Conservation (phyloP, 129 eudicot species). For the Sambucus nigra region DNA sequence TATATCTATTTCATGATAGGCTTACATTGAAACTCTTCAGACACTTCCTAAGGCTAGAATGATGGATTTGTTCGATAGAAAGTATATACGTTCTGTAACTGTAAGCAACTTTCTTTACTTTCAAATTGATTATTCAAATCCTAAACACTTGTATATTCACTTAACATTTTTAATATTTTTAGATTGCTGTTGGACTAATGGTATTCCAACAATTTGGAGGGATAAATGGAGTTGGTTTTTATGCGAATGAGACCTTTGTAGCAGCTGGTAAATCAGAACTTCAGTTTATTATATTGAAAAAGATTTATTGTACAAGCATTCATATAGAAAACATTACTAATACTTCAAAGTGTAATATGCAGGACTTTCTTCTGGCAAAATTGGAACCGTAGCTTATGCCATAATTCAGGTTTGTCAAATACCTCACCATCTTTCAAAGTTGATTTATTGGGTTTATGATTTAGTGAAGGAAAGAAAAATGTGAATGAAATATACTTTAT, state of each 20-base stretch:
- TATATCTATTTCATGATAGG: conserved; percentile 26
- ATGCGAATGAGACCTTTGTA: conserved; percentile 61
- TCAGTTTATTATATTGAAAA: neutral
- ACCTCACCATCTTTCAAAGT: neutral
- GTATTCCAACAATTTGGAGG: conserved; percentile 83
- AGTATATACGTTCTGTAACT: conserved; percentile 55
- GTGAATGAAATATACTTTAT: too few relatives aligned
- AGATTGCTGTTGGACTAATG: conserved; percentile 95
- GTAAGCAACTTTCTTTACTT: conserved; percentile 34
- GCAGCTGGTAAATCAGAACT: conserved; percentile 47
- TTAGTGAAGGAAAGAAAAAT: too few relatives aligned
- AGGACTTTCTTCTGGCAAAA: conserved; percentile 61
- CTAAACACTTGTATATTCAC: neutral
- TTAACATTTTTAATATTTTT: conserved; percentile 3
- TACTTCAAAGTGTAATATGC: conserved; percentile 11
- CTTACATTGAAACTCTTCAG: conserved; percentile 35
- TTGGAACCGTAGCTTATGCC: conserved; percentile 68
- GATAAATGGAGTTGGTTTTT: conserved; percentile 80
- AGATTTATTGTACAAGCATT: neutral
- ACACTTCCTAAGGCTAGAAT: conserved; percentile 48
- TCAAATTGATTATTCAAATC: neutral
- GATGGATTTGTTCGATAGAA: conserved; percentile 44
- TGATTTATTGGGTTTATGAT: too few relatives aligned
- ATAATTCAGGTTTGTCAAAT: conserved; percentile 52
- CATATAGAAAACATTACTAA: neutral